Evolutionary conservation across 176 grass and related monocot genomes (phyloP).

Genomic region (Musa beccarii): DNA sequence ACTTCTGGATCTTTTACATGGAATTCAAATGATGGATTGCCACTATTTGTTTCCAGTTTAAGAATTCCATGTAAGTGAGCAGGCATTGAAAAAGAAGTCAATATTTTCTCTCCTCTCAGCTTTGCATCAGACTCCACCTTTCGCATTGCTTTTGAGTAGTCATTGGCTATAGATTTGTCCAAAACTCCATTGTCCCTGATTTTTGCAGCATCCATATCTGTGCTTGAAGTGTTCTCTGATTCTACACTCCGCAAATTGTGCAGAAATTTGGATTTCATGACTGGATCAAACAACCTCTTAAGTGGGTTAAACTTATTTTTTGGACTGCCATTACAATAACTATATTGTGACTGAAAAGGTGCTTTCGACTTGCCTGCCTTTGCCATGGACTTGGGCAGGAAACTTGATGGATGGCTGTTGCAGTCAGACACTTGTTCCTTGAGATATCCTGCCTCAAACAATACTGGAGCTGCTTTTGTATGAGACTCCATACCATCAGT

Average conservation of each 20-base stretch:
- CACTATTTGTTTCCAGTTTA: conserved; percentile 56
- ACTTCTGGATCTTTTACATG: conserved; percentile 49
- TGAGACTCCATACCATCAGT: conserved; percentile 18
- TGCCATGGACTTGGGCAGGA: conserved; percentile 48
- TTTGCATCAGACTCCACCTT: conserved; percentile 20
- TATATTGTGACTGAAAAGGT: conserved; percentile 28
- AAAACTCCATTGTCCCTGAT: conserved; percentile 30
- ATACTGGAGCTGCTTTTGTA: conserved; percentile 22
- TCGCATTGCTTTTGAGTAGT: conserved; percentile 45
- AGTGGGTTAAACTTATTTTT: conserved; percentile 52
- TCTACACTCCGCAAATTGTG: conserved; percentile 31
- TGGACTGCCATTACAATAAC: conserved; percentile 1
- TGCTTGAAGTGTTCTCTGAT: conserved; percentile 29
- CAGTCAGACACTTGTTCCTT: conserved; percentile 23
- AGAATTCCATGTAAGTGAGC: conserved; percentile 73
- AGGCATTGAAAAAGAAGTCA: conserved; percentile 38
- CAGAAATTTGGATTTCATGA: conserved; percentile 68
- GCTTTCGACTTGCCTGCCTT: conserved; percentile 39
- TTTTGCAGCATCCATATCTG: conserved; percentile 5
- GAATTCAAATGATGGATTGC: conserved; percentile 52
- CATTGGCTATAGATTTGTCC: conserved; percentile 57
- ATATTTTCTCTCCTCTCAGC: conserved; percentile 19
- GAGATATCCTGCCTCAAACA: conserved; percentile 18
- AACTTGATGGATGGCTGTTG: conserved; percentile 25
- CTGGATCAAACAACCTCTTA: conserved; percentile 63